These are phyloP conservation scores for Metschnikowia gelsemii DNA, from an alignment of 805 yeast species.

Conservation along the genomic window DNA sequence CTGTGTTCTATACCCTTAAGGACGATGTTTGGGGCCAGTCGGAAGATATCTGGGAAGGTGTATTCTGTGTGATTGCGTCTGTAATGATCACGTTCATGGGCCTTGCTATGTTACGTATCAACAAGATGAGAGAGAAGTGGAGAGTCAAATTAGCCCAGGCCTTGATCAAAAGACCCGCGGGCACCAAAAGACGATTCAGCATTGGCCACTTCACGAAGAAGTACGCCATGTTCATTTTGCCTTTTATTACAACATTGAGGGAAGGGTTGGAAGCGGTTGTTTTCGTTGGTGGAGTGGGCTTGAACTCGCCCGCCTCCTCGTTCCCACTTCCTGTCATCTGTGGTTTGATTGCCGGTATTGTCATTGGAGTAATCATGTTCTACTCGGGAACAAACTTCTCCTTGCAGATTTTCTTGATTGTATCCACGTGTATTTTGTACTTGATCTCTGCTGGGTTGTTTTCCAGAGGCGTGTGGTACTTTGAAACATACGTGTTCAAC, in stretches of 20 bases:
- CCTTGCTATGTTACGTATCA: constrained; percentile 90
- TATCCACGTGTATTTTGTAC: constrained; percentile 86
- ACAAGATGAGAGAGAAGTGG: constrained; percentile 97
- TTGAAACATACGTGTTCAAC: constrained; percentile 68
- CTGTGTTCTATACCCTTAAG: constrained; percentile 80
- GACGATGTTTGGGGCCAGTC: constrained; percentile 82
- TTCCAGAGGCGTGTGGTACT: constrained; percentile 90
- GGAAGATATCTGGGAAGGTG: constrained; percentile 97
- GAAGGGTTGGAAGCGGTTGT: constrained; percentile 73
- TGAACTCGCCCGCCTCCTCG: constrained; percentile 38
- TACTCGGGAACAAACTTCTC: constrained; percentile 80
- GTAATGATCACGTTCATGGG: constrained; percentile 92
- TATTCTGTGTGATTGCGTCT: constrained; percentile 87
- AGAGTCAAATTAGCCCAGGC: constrained; percentile 90
- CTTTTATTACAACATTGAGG: constrained; percentile 87
- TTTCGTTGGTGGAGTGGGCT: constrained; percentile 47
- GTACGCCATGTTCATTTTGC: constrained; percentile 86
- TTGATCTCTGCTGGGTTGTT: constrained; percentile 89
- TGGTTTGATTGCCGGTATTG: constrained; percentile 78
- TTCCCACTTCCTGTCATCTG: constrained; percentile 92
- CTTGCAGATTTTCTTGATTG: constrained; percentile 81
- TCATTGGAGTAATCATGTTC: constrained; percentile 70
- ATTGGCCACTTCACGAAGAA: constrained; percentile 60
- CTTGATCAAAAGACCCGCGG: constrained; percentile 46
- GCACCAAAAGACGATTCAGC: constrained; percentile 48